Evolutionary conservation across 495 filamentous ascomycete species (phyloP).

Genomic region (Cercophora newfieldiana): DNA sequence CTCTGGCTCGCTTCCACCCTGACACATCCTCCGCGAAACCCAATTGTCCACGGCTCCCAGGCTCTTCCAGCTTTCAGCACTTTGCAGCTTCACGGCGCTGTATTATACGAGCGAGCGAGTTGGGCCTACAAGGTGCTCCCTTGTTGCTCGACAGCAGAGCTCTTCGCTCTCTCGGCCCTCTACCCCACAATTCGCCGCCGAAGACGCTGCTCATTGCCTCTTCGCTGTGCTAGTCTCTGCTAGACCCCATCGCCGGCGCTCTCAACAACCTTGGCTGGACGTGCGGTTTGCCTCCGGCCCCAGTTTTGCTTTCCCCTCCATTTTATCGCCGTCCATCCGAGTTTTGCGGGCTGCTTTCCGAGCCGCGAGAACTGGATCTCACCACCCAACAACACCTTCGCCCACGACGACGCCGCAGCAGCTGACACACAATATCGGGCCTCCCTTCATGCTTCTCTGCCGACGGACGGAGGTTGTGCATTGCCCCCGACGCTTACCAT

Average conservation of each 20-base stretch:
- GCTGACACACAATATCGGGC: not conserved
- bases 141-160: slow-evolving; percentile 12
- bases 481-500: slow-evolving; percentile 25
- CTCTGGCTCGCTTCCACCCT: not conserved
- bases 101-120: slow-evolving; percentile 3
- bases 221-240: slow-evolving; percentile 13
- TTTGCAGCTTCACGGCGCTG: not conserved
- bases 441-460: not conserved
- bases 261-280: slow-evolving; percentile 16
- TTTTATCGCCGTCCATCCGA: slow-evolving; percentile 16
- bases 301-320: slow-evolving; percentile 26
- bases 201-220: slow-evolving; percentile 26
- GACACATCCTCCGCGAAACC: slow-evolving; percentile 7
- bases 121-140: slow-evolving; percentile 20
- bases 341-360: slow-evolving; percentile 11
- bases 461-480: slow-evolving; percentile 11
- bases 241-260: slow-evolving; percentile 17
- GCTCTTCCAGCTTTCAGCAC: not conserved
- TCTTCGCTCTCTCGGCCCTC: slow-evolving; percentile 15
- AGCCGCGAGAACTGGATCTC: not conserved
- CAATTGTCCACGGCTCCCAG: not conserved
- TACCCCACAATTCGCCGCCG: slow-evolving; percentile 36
- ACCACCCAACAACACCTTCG: not conserved
- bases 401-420: not conserved
- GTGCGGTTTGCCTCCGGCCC: slow-evolving; percentile 23